Evolutionary conservation across 1,284 basidiomycete species (phyloP).

Genomic region (Wallemia mellicola): DNA sequence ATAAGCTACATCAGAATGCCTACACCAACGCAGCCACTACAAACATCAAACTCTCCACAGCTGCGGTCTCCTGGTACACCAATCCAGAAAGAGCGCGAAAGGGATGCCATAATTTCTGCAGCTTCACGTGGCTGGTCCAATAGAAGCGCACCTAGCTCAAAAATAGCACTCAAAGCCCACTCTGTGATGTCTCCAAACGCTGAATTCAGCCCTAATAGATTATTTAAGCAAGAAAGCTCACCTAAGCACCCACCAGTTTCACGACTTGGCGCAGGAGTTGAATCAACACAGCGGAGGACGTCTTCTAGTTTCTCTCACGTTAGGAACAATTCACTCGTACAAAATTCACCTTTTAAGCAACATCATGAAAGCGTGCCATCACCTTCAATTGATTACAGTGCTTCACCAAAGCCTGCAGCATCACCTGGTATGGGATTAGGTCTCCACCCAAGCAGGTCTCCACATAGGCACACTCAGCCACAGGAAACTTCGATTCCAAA

Average conservation of each 20-base stretch:
- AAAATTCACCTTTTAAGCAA: constrained; percentile 57
- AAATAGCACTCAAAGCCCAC: not conserved
- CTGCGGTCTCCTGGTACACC: not conserved
- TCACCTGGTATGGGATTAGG: not conserved
- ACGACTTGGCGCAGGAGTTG: not conserved
- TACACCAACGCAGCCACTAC: not conserved
- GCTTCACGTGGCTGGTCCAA: not conserved
- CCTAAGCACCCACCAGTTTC: not conserved
- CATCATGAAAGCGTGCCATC: not conserved
- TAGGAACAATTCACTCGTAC: constrained; percentile 47
- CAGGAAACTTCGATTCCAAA: not conserved
- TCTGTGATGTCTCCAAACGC: not conserved
- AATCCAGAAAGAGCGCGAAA: not conserved
- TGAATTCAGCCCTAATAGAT: not conserved
- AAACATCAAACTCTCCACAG: not conserved
- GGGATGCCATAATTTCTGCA: not conserved
- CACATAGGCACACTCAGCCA: not conserved
- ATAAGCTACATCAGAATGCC: not conserved
- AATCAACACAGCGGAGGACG: constrained; percentile 23
- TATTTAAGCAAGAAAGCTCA: not conserved
- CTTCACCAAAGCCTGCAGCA: not conserved
- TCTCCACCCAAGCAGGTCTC: not conserved
- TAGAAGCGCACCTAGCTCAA: not conserved
- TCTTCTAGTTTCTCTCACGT: constrained; percentile 58
- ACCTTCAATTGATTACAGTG: not conserved